Conservation (phyloP, 148 eudicot genomes). For the Bassia scoparia region DNA sequence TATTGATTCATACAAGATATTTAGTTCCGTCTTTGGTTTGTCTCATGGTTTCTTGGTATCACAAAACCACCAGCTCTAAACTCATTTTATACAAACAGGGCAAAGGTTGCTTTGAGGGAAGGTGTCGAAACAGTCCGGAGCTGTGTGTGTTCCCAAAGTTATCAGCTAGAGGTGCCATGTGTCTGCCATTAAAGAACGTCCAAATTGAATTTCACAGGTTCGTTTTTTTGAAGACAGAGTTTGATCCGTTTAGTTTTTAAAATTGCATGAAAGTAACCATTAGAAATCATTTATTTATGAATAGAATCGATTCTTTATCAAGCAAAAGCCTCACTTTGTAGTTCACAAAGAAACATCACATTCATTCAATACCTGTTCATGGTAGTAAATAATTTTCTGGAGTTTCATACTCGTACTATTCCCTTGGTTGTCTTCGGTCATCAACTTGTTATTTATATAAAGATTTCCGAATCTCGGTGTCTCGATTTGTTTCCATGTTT, state of each 20-base stretch:
- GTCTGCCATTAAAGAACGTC: slow-evolving; percentile 6
- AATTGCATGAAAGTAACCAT: slow-evolving; percentile 15
- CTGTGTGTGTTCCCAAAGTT: slow-evolving; percentile 82
- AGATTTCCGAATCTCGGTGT: background rate
- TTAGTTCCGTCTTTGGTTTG: slow-evolving; percentile 5
- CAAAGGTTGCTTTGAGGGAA: slow-evolving; percentile 94
- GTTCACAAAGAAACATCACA: slow-evolving; percentile 21
- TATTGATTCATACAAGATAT: background rate
- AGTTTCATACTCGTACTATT: slow-evolving; percentile 4
- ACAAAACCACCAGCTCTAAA: background rate
- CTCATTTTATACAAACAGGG: slow-evolving; percentile 40
- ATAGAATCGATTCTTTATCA: slow-evolving; percentile 11
- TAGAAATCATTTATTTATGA: slow-evolving; percentile 20
- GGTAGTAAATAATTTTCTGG: slow-evolving; percentile 28
- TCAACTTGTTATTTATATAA: background rate
- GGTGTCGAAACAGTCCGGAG: slow-evolving; percentile 84
- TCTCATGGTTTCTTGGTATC: background rate
- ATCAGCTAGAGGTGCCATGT: slow-evolving; percentile 27
- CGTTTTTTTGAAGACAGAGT: slow-evolving; percentile 17
- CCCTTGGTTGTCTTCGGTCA: no score
- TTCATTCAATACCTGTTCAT: slow-evolving; percentile 13
- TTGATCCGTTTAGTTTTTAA: slow-evolving; percentile 20
- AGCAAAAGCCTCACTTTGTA: slow-evolving; percentile 14
- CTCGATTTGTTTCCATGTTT: background rate
- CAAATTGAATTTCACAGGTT: slow-evolving; percentile 4